These are phyloP conservation scores for Whalleya microplaca DNA, from an alignment of 2,329 filamentous ascomycete genomes.

Conservation along the genomic window DNA sequence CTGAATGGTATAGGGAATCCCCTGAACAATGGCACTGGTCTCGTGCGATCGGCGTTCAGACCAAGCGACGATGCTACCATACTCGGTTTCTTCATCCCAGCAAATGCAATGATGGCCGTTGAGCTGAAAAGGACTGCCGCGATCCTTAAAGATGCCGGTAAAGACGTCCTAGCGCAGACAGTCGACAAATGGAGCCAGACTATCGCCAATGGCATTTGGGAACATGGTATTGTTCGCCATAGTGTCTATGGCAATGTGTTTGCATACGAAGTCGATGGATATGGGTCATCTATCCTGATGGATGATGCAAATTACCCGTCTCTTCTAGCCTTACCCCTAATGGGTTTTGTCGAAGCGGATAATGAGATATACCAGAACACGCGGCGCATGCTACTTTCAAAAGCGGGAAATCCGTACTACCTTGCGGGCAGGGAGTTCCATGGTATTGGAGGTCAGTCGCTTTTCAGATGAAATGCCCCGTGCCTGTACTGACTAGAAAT, in stretches of 20 bases:
- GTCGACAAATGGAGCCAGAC: constrained; percentile 62
- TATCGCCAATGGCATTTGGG: constrained; percentile 78
- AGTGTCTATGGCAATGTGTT: constrained; percentile 78
- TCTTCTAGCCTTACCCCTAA: constrained; percentile 74
- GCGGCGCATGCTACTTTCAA: constrained; percentile 73
- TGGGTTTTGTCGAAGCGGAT: constrained; percentile 70
- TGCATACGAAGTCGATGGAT: constrained; percentile 87
- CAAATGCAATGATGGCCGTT: constrained; percentile 94
- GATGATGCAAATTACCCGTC: constrained; percentile 89
- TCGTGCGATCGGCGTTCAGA: constrained; percentile 89
- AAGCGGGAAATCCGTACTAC: constrained; percentile 85
- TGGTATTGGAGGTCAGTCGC: constrained; percentile 80
- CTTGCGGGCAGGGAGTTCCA: constrained; percentile 75
- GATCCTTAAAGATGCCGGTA: constrained; percentile 66
- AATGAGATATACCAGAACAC: constrained; percentile 86
- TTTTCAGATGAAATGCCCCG: constrained; percentile 7
- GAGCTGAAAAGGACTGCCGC: constrained; percentile 77
- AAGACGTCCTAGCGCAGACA: constrained; percentile 54
- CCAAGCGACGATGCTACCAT: constrained; percentile 96
- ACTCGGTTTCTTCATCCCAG: constrained; percentile 90
- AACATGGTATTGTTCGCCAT: constrained; percentile 80
- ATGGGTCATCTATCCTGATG: constrained; percentile 81
- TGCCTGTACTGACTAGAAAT: constrained; percentile 5
- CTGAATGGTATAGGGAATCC: constrained; percentile 89
- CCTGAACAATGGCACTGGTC: constrained; percentile 78